A percentile compares a stretch with the other conserved stretches of the same genome.
phyloP scores from a whole-genome alignment of 2,329 filamentous ascomycete genomes.

The Alternaria incomplexa region DNA sequence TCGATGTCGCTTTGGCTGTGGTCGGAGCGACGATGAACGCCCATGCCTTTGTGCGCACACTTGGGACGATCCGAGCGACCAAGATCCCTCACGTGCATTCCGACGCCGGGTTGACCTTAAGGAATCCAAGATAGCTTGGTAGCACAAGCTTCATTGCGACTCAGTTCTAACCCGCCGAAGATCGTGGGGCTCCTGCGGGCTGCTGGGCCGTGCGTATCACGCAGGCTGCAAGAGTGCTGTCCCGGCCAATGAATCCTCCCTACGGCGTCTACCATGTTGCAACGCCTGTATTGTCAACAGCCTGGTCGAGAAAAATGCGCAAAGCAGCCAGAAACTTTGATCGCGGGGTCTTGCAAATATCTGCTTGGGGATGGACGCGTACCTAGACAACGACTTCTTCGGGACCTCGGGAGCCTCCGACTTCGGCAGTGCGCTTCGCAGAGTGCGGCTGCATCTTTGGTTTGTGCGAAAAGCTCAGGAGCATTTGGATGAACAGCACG shows the following conservation, averaged over 20 bases:
- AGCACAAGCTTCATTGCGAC: background rate
- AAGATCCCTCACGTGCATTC: background rate
- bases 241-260: background rate
- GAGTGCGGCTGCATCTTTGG: background rate
- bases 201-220: background rate
- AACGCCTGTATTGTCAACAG: background rate
- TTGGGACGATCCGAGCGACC: background rate
- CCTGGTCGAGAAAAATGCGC: background rate
- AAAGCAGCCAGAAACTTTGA: background rate
- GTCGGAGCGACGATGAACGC: background rate
- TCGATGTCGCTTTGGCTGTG: background rate
- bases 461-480: background rate
- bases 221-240: background rate
- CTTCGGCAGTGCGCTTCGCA: background rate
- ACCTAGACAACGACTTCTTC: background rate
- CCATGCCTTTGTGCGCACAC: background rate
- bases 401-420: background rate
- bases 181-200: background rate
- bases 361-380: background rate
- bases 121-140: background rate
- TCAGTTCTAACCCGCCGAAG: background rate
- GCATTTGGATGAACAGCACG: background rate
- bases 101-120: background rate
- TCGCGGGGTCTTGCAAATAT: background rate
- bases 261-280: background rate